A percentile compares a stretch with the other conserved stretches of the same genome.
Conservation (phyloP, 1,284 basidiomycete genomes). For the Austroboletus novae-zelandiae region DNA sequence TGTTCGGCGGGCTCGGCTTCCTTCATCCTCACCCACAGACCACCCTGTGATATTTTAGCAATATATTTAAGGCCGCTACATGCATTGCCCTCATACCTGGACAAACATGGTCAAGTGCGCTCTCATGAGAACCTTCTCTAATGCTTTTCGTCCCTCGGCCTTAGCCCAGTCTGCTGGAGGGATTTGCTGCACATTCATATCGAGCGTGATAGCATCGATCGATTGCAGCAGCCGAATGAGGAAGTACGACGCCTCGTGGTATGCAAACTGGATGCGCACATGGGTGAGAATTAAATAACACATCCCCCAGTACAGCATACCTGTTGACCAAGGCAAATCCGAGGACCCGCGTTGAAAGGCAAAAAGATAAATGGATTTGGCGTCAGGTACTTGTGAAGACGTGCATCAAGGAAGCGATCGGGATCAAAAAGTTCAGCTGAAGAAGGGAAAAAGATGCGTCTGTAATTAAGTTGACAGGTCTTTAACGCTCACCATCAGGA, state of each 20-base stretch:
- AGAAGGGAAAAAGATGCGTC: background rate
- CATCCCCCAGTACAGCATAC: constrained; percentile 12
- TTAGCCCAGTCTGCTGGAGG: constrained; percentile 31
- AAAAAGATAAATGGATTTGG: constrained; percentile 44
- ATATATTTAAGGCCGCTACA: background rate
- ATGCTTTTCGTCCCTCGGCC: constrained; percentile 18
- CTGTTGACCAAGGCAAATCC: constrained; percentile 50
- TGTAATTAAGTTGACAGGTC: too few relatives aligned
- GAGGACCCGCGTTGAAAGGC: constrained; percentile 49
- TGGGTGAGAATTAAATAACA: background rate
- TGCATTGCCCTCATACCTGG: constrained; percentile 16
- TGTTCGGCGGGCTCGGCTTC: constrained; percentile 10
- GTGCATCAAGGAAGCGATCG: constrained; percentile 47
- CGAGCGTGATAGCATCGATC: constrained; percentile 34
- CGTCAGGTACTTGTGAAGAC: constrained; percentile 27
- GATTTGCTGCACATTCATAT: constrained; percentile 20
- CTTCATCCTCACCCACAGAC: constrained; percentile 27
- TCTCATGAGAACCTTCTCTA: constrained; percentile 28
- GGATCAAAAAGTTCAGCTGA: constrained; percentile 47
- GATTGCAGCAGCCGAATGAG: constrained; percentile 39
- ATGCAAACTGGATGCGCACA: constrained; percentile 33
- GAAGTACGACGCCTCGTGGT: constrained; percentile 40
- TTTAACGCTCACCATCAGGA: constrained; percentile 28
- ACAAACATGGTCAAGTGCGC: constrained; percentile 54
- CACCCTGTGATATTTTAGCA: constrained; percentile 12